Percentiles rank a stretch among this genome's conserved stretches.
phyloP scores from a whole-genome alignment of 768 basidiomycete genomes.

The Pisolithus sp. region DNA sequence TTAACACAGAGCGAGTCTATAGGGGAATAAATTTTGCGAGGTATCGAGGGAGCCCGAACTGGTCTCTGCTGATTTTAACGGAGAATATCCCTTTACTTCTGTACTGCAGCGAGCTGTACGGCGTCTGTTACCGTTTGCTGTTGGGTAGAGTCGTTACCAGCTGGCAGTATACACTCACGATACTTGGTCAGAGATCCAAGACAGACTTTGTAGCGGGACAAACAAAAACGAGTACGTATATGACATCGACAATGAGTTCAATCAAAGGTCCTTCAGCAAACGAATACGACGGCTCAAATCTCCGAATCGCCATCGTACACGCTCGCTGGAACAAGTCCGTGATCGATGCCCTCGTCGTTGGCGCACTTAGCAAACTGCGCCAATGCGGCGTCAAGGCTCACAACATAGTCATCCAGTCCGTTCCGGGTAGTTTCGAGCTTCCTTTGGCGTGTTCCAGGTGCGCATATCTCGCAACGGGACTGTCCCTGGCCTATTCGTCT shows the following conservation, averaged over 20 bases:
- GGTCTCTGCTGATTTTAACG: too few relatives aligned
- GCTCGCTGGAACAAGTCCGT: slow-evolving; percentile 92
- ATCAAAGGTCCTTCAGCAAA: slow-evolving; percentile 74
- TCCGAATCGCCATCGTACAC: slow-evolving; percentile 90
- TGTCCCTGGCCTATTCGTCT: neutral
- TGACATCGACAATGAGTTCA: slow-evolving; percentile 24
- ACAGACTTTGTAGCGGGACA: neutral
- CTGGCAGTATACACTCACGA: too few relatives aligned
- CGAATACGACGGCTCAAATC: slow-evolving; percentile 68
- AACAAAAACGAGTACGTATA: neutral
- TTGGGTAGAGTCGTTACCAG: too few relatives aligned
- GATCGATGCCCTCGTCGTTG: slow-evolving; percentile 78
- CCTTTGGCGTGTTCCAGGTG: slow-evolving; percentile 83
- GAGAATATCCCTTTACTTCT: neutral
- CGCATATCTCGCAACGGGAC: slow-evolving; percentile 18
- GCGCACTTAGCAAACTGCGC: slow-evolving; percentile 74
- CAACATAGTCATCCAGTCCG: slow-evolving; percentile 87
- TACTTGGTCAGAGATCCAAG: too few relatives aligned
- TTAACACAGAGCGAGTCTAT: neutral
- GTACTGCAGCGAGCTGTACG: neutral
- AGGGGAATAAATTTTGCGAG: neutral
- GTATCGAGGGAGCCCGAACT: neutral
- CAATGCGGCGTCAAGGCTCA: slow-evolving; percentile 79
- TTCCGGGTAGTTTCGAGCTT: slow-evolving; percentile 94
- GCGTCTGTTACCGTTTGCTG: neutral